Base-by-base conservation (phyloP, 2,329 filamentous ascomycete species). In the Fusarium sterilihyphosum region DNA sequence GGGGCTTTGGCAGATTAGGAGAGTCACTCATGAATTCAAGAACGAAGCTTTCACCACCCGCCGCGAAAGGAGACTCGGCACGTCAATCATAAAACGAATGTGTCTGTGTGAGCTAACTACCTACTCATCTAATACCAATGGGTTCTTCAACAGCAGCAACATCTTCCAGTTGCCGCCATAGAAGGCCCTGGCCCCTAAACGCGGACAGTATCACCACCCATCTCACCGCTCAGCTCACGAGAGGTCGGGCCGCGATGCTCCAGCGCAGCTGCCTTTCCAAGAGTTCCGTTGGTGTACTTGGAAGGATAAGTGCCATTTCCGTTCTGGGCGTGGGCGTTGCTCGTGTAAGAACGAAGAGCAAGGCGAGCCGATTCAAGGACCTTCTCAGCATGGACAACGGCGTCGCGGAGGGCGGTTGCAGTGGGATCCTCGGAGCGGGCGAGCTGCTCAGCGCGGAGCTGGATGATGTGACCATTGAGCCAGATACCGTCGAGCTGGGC, bases 401-500 rank as follows among this genome's bases (percentile, higher is more conserved):
- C 83, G 33, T 85, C 81, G 59, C 78, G 79, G 61, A 89, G 83
- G 54, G 84, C 85, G 41, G 79, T 77, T 49, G 83, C 80, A 12
- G 85, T 86, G 38, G 83, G 78, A 67, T 88, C 85, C 40, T 78
- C 71, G 47, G 76, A 65, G 52, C 67, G 62, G 56, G 65, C 58
- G 65, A 52, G 46, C 47, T 79, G 78, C 70, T 89, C 86, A 50
- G 87, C 85, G 16, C 90, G 83, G 57, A 91, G 82, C 73, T 87
- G 83, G 73, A 85, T 85, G 73, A 92, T 91, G 83, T 92, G 90
- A 17, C 84, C 85, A 79, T 90, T 92, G 46, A 92, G 83, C 86
- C 88, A 93, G 70, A 89, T 84, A 44, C 89, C 88, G 46, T 86
- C 83, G 71, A 94, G 83, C 76, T 89, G 85, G 47, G 83, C 81